These are phyloP conservation scores for Parachaetomium inaequale DNA, from an alignment of 495 filamentous ascomycete species.

Conservation along the genomic window DNA sequence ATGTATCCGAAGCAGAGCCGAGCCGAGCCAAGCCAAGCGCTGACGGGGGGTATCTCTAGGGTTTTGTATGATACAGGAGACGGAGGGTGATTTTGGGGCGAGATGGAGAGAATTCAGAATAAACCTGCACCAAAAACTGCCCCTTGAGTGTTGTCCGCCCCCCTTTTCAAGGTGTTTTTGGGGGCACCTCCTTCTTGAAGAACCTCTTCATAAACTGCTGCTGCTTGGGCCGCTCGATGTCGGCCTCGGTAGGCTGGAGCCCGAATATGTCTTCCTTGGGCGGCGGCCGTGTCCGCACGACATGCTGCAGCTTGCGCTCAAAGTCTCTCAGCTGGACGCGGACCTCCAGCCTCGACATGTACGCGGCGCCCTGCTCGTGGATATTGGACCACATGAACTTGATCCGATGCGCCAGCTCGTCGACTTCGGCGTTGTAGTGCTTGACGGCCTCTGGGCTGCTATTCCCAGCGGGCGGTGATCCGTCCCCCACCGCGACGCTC, in stretches of 20 bases:
- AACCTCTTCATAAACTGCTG: conserved; percentile 46
- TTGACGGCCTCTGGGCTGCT: conserved; percentile 38
- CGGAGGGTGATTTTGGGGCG: not conserved
- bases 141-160: not conserved
- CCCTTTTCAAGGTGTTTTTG: conserved; percentile 7
- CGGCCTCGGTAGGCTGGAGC: conserved; percentile 29
- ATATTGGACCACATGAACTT: conserved; percentile 68
- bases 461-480: conserved; percentile 32
- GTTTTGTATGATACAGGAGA: conserved; percentile 30
- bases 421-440: conserved; percentile 64
- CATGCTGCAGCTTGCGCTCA: conserved; percentile 64
- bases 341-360: conserved; percentile 66
- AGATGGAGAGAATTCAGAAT: conserved; percentile 4
- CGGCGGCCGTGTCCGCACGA: conserved; percentile 62
- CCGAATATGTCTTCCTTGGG: conserved; percentile 58
- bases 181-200: conserved; percentile 28
- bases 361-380: conserved; percentile 66
- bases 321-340: conserved; percentile 70
- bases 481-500: conserved; percentile 69
- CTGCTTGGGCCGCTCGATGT: conserved; percentile 33
- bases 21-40: conserved; percentile 10
- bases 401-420: conserved; percentile 59
- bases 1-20: conserved; percentile 6
- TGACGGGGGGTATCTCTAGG: conserved; percentile 20
- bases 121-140: not conserved